Evolutionary conservation across 768 basidiomycete species (phyloP).

Genomic region (Rhodosporidiobolus odoratus): DNA sequence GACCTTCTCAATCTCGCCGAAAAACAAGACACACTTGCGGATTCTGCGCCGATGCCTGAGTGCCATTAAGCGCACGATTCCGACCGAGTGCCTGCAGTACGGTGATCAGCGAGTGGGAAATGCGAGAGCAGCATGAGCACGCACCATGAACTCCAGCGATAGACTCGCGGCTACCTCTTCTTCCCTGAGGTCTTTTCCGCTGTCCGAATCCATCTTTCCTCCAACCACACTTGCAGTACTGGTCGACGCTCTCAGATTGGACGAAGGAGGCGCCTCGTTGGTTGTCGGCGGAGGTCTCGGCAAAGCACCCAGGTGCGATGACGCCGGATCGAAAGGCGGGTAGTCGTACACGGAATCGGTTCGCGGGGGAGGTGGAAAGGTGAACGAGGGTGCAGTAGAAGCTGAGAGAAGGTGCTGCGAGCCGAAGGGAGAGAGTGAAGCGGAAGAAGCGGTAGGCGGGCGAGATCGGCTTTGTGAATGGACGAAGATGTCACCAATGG

Average conservation of each 20-base stretch:
- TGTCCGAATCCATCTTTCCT: background rate
- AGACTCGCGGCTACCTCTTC: constrained; percentile 11
- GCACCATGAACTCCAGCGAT: constrained; percentile 13
- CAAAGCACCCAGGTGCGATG: background rate
- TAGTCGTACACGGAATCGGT: background rate
- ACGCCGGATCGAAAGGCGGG: background rate
- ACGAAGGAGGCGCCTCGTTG: background rate
- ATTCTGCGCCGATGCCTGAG: background rate
- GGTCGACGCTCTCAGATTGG: too few species aligned
- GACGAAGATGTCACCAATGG: background rate
- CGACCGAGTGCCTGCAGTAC: background rate
- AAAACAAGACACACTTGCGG: background rate
- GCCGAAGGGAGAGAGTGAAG: background rate
- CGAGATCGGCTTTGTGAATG: background rate
- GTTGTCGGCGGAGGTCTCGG: background rate
- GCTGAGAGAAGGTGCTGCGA: background rate
- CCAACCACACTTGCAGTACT: background rate
- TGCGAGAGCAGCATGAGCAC: background rate
- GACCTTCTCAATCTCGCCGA: background rate
- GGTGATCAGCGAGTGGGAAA: background rate
- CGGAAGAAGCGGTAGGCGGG: background rate
- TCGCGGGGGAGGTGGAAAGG: too few species aligned
- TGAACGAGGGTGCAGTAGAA: background rate
- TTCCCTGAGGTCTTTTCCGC: constrained; percentile 4
- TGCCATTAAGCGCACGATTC: background rate